A percentile compares a stretch with the other conserved stretches of the same genome.
Evolutionary conservation across 1,284 basidiomycete species (phyloP).

Genomic region (Tausonia pullulans): DNA sequence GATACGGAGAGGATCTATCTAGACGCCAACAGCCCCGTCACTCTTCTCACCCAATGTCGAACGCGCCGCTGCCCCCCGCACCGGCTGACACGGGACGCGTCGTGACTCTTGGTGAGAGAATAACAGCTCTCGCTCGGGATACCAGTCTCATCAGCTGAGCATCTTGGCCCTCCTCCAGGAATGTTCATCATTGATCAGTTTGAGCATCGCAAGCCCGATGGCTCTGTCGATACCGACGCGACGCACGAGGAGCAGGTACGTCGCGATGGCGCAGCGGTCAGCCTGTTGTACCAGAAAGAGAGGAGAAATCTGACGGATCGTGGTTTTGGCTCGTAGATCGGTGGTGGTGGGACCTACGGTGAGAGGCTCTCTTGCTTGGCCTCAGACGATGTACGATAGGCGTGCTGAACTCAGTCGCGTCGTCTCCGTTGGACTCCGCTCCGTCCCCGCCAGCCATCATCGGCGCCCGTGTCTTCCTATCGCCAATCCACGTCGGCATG

Average conservation of each 20-base stretch:
- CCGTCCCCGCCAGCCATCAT: constrained; percentile 23
- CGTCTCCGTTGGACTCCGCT: background rate
- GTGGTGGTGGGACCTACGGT: constrained; percentile 83
- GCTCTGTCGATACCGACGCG: background rate
- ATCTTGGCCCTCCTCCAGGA: constrained; percentile 36
- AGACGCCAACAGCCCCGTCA: background rate
- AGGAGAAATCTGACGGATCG: background rate
- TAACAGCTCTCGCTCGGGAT: background rate
- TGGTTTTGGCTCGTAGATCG: constrained; percentile 47
- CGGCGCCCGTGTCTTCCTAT: constrained; percentile 25
- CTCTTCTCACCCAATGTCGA: background rate
- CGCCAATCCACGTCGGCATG: constrained; percentile 51
- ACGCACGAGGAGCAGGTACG: too few relatives aligned
- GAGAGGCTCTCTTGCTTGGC: constrained; percentile 7
- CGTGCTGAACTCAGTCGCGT: too few relatives aligned
- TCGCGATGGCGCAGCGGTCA: too few relatives aligned
- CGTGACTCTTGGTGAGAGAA: constrained; percentile 2
- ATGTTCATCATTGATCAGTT: constrained; percentile 86
- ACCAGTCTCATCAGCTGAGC: background rate
- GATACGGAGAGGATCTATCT: too few relatives aligned
- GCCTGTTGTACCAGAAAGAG: background rate
- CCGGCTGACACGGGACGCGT: constrained; percentile 1
- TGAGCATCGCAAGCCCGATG: constrained; percentile 41
- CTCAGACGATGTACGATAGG: constrained; percentile 10
- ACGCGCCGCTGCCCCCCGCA: background rate